Base-by-base conservation (phyloP, 441 rosid species). In the Viola pubescens region DNA sequence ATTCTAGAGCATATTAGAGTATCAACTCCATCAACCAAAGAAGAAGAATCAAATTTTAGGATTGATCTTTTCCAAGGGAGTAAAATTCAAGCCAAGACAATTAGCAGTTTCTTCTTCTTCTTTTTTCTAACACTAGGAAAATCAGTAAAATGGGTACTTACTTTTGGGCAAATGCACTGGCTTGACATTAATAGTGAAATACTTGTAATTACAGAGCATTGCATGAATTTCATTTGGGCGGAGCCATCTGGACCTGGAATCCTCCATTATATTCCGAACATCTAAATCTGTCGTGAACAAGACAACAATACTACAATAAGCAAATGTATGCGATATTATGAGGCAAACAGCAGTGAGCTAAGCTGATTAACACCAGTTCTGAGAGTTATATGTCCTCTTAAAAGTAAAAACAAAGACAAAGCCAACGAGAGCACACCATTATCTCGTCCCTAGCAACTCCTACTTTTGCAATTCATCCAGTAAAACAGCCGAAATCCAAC, bases 171-270 rank as follows among this genome's bases (percentile, higher is more conserved):
- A 76, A 81, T 82, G 73, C 68, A 83, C 65, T 2, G 99, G 99
- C 82, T 84, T 94, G 77, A 84, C 97, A 70, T 56, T 43, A 70
- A 94, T 78, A 75, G 57, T 61, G 78, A 94, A 94, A 70, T 73
- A 73, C 73, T 79, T 81, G 75, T 81, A 54, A 58, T 94, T 94
- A 58, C 80, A 82, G 19, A 94, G 89, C 56, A 88, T 64, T 9
- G 99, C 99, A 42, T 83, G 87, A 64, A 94, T 89, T 79, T 94
- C 98, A 40, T 94, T 94, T 0, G 99, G 99, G 42, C 97, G 95
- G 11, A 94, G 84, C 99, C 97, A 94, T 80, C 97, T 84, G 11
- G 75, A 62, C 71, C 59, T 80, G 8, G 94, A 96, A 73, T 94
- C 99, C 75, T 78, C 92, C 81, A 58, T 54, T 69, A 83, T 83